Percentiles rank a stretch among this genome's conserved stretches.
Conservation (phyloP, 176 grass and related monocot genomes). For the Avena sativa region DNA sequence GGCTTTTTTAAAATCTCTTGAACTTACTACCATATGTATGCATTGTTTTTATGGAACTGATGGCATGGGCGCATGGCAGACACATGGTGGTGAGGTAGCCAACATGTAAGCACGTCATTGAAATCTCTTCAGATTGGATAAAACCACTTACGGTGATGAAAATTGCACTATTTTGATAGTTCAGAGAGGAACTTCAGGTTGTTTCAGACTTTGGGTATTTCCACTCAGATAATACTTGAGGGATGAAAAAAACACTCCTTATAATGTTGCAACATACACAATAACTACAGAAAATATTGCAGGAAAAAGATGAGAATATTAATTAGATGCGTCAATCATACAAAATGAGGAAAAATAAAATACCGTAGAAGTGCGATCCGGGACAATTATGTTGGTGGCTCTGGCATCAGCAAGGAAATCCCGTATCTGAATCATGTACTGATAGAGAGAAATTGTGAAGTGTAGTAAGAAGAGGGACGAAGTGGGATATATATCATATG, state of each 20-base stretch:
- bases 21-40: neutral
- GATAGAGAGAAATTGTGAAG: neutral
- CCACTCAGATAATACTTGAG: neutral
- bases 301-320: neutral
- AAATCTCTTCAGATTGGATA: neutral
- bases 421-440: neutral
- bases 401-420: neutral
- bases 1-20: neutral
- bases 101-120: neutral
- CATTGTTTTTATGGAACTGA: slow-evolving; percentile 1
- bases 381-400: slow-evolving; percentile 18
- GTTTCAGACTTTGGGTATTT: neutral
- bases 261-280: neutral
- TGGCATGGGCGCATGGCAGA: neutral
- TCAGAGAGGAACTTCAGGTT: neutral
- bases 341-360: neutral
- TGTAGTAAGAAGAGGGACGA: neutral
- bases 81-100: neutral
- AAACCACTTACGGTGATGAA: neutral
- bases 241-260: neutral
- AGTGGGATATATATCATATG: neutral
- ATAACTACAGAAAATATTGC: neutral
- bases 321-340: neutral
- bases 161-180: neutral
- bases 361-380: slow-evolving; percentile 39